Percentiles rank a stretch among this genome's conserved stretches.
Evolutionary conservation across 2,329 filamentous ascomycete species (phyloP).

Genomic region (Juglanconis sp.): DNA sequence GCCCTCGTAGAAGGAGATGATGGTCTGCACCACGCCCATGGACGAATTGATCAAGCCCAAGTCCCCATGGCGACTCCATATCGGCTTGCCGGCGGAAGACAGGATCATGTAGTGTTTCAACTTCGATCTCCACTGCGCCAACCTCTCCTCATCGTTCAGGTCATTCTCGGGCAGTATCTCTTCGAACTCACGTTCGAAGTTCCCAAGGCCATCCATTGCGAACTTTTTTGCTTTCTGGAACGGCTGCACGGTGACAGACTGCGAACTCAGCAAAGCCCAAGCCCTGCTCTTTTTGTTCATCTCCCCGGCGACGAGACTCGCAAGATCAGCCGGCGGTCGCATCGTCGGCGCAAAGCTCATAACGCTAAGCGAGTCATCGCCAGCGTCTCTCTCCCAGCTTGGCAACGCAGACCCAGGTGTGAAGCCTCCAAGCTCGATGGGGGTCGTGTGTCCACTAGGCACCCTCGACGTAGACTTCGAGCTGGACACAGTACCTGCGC

Average conservation of each 20-base stretch:
- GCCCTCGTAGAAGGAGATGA: constrained; percentile 93
- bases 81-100: constrained; percentile 93
- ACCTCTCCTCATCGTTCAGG: constrained; percentile 53
- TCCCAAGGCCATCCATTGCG: constrained; percentile 50
- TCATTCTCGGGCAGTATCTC: constrained; percentile 57
- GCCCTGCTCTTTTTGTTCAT: constrained; percentile 63
- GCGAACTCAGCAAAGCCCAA: constrained; percentile 64
- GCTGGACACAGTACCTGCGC: constrained; percentile 29
- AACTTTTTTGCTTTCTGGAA: constrained; percentile 44
- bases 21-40: constrained; percentile 92
- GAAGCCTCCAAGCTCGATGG: constrained; percentile 16
- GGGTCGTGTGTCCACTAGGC: constrained; percentile 41
- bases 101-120: constrained; percentile 96
- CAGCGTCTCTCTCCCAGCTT: constrained; percentile 2
- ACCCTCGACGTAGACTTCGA: constrained; percentile 21
- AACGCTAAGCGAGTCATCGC: constrained; percentile 63
- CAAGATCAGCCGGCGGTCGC: constrained; percentile 67
- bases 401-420: constrained; percentile 15
- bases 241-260: constrained; percentile 56
- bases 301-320: constrained; percentile 76
- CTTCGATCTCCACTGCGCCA: constrained; percentile 83
- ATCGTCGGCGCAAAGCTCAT: constrained; percentile 63
- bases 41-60: constrained; percentile 86
- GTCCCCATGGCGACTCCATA: constrained; percentile 93
- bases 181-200: constrained; percentile 78